Conservation (phyloP, 148 eudicot species). For the Agrostemma githago region DNA sequence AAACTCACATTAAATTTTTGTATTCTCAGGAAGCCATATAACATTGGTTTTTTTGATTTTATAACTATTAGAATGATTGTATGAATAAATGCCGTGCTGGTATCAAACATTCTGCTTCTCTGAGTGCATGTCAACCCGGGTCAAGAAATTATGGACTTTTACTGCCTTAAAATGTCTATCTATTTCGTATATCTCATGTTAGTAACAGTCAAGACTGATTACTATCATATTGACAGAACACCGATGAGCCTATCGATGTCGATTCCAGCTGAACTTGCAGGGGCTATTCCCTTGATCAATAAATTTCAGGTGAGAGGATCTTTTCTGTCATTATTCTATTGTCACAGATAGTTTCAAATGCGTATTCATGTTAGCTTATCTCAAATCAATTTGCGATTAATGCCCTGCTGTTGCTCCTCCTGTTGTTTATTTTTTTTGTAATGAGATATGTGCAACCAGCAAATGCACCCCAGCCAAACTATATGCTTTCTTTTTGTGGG, state of each 20-base stretch:
- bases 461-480: neutral
- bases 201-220: conserved; percentile 7
- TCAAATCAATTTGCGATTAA: neutral
- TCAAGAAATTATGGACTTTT: neutral
- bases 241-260: conserved; percentile 81
- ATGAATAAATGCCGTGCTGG: neutral
- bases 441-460: neutral
- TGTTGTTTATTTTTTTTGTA: neutral
- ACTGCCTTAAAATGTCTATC: neutral
- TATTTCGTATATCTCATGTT: neutral
- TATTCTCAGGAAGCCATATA: neutral
- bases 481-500: neutral
- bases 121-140: neutral
- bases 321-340: neutral
- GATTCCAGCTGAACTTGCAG: conserved; percentile 90
- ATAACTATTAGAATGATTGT: neutral
- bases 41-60: neutral
- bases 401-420: no score
- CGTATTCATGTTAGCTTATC: neutral
- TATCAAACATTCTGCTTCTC: neutral
- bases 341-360: neutral
- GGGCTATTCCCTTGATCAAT: conserved; percentile 90
- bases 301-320: conserved; percentile 73
- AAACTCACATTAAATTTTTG: neutral
- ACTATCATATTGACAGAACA: conserved; percentile 52